Base-by-base conservation (phyloP, 352 stramenopile species). In the Globisporangium orthogonon region DNA sequence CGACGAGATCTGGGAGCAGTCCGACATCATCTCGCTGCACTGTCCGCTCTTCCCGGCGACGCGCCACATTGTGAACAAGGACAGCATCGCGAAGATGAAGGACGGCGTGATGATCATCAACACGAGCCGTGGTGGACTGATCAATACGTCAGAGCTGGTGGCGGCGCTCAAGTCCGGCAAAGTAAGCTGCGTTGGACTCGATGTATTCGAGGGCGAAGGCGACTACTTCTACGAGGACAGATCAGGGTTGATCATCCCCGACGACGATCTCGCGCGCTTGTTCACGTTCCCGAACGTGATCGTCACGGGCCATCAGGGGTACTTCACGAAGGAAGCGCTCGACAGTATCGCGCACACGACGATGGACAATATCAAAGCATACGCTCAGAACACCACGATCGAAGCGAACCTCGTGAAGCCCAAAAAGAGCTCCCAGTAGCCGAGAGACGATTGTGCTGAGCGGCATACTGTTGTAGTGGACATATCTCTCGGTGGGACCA, bases 71-170 rank as follows among this genome's bases (percentile, higher is more conserved):
- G 85, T 97, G 57, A 92, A 95, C 60, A 66, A 76, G 10, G 68
- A 85, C 30, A 85, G 80, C 50, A 81, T 97, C 48, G 62, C 67
- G 11, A 83, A 91, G 69, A 91, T 98, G 69, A 97, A 97, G 69
- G 60, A 90, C 15, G 71, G 78, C 15, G 86, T 96, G 3, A 83
- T 94, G 61, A 63, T 98, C 11, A 96, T 98, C 63, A 98, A 97
- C 65, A 96, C 87, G 13, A 90, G 79, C 30, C 87, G 88, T 55
- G 89, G 91, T 51, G 87, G 82, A 15, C 64, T 97, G 7, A 83
- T 97, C 40, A 81, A 96, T 61, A 96, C 86, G 15, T 75, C 73
- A 11, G 81, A 86, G 6, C 65, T 97, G 0, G 74, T 97, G 29
- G 61, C 79, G 45, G 87, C 79, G 14, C 73, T 97, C 39, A 83